Base-by-base conservation (phyloP, 2,329 filamentous ascomycete genomes). In the Keithomyces neogunnii region DNA sequence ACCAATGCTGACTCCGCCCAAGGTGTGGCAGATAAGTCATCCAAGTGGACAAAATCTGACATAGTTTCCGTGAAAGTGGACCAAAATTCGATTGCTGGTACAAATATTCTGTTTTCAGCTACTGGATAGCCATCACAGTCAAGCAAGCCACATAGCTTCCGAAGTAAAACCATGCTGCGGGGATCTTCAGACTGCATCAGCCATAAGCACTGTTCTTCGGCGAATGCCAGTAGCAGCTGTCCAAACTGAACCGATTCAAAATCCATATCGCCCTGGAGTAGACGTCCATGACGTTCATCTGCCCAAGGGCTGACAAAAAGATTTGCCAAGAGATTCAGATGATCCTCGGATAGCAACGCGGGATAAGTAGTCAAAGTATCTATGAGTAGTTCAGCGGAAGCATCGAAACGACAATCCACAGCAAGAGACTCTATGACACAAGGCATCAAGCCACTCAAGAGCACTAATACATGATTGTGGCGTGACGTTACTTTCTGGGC, bases 81-180 rank as follows among this genome's bases (percentile, higher is more conserved):
- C 88, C 89, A 93, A 63, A 93, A 92, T 60, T 93, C 88, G 11
- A 92, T 75, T 1, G 84, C 81, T 1, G 82, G 80, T 1, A 87
- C 79, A 51, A 89, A 90, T 9, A 90, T 81, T 56, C 81, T 83
- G 60, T 93, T 86, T 51, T 92, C 87, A 3, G 78, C 78, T 1
- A 84, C 82, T 1, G 86, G 80, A 58, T 81, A 78, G 2, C 88
- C 87, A 10, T 81, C 73, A 10, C 82, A 78, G 26, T 76, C 76
- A 29, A 91, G 72, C 4, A 93, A 74, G 3, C 82, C 80, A 53
- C 78, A 81, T n/a, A 88, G 71, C 35, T 74, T 77, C 3, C 70
- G 69, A 11, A 88, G 66, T 47, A 86, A 72, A 32, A 71, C 70
- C 50, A 76, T 72, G 9, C 73, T 76, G 44, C 74, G 73, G n/a